Percentiles rank a stretch among this genome's conserved stretches.
phyloP scores from a whole-genome alignment of 1,139 yeast species.

The Yamadazyma diddensiae region DNA sequence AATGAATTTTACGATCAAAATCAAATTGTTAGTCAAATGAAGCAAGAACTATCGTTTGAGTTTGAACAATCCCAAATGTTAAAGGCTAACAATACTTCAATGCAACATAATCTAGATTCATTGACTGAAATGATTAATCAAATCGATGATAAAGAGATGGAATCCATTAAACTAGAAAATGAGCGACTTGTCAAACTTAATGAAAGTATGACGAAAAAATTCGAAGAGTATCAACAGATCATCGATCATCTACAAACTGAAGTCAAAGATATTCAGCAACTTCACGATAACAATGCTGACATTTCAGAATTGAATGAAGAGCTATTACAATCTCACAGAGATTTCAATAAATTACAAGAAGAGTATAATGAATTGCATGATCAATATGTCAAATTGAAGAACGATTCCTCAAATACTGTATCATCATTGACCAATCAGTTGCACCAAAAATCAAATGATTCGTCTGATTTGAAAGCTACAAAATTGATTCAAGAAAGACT shows the following conservation, averaged over 20 bases:
- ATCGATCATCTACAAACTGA: constrained; percentile 33
- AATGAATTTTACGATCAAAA: constrained; percentile 22
- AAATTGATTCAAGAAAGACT: constrained; percentile 24
- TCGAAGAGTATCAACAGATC: constrained; percentile 30
- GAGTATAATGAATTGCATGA: constrained; percentile 21
- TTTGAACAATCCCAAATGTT: constrained; percentile 22
- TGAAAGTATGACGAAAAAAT: constrained; percentile 21
- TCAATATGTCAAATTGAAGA: constrained; percentile 22
- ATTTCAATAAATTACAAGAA: constrained; percentile 21
- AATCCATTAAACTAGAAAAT: constrained; percentile 21
- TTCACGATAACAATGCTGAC: constrained; percentile 4
- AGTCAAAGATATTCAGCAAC: constrained; percentile 24
- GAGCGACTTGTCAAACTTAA: constrained; percentile 11
- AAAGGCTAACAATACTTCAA: constrained; percentile 15
- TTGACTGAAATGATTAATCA: constrained; percentile 9
- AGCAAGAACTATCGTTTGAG: constrained; percentile 22
- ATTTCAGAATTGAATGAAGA: constrained; percentile 15
- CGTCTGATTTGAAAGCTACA: constrained; percentile 20
- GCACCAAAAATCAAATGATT: constrained; percentile 27
- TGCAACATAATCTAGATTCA: constrained; percentile 11
- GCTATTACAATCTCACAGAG: constrained; percentile 22
- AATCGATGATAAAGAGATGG: constrained; percentile 12
- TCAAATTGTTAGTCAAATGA: constrained; percentile 20
- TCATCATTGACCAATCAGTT: constrained; percentile 28
- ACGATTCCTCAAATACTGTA: constrained; percentile 25